Conservation (phyloP, 805 yeast species). For the Tetrapisispora arboricola region DNA sequence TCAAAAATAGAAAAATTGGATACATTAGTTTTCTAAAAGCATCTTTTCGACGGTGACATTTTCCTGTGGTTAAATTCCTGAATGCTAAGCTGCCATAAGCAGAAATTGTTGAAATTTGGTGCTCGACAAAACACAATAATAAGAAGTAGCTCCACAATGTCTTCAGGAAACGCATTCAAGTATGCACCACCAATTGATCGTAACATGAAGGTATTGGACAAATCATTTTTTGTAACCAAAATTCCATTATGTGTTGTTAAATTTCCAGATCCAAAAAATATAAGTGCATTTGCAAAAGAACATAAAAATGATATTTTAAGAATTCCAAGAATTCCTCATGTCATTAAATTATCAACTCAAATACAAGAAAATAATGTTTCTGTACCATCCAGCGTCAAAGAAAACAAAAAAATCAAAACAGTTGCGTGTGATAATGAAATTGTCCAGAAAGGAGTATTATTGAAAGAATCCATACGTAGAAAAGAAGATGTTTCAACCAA, state of each 20-base stretch:
- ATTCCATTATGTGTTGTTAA: conserved; percentile 56
- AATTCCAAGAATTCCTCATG: conserved; percentile 61
- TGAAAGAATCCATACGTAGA: conserved; percentile 41
- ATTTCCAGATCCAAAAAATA: conserved; percentile 54
- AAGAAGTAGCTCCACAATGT: not conserved
- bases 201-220: conserved; percentile 56
- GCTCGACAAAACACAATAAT: not conserved
- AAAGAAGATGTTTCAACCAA: conserved; percentile 30
- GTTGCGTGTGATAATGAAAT: conserved; percentile 22
- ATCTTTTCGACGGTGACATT: no score
- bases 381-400: conserved; percentile 3
- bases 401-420: conserved; percentile 9
- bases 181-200: conserved; percentile 58
- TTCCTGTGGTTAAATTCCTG: no score
- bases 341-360: conserved; percentile 35
- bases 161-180: conserved; percentile 5
- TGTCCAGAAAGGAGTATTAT: conserved; percentile 37
- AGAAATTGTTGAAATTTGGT: not conserved
- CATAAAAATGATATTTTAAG: conserved; percentile 53
- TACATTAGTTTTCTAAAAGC: no score
- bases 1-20: no score
- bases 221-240: conserved; percentile 47
- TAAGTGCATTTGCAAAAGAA: conserved; percentile 52
- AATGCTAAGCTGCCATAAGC: not conserved
- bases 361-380: conserved; percentile 7